Evolutionary conservation across 495 filamentous ascomycete genomes (phyloP), one percentile per base, ranked within the genome.

Genomic region (Aspergillus cristatus): DNA sequence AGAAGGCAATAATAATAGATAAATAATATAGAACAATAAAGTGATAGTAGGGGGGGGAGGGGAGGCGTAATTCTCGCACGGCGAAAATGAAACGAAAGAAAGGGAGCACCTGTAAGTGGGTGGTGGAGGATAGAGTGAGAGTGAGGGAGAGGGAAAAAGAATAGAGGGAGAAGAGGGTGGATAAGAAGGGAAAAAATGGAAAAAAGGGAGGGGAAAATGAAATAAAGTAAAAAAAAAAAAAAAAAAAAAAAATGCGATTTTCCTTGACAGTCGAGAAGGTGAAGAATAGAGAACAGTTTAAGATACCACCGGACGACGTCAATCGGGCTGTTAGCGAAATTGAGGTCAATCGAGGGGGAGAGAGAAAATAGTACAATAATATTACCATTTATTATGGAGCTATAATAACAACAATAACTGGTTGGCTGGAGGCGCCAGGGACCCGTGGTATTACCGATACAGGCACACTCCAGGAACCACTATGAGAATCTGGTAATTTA

Each of bases 41-140:
- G 20, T 4, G 20, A 24, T 24, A 24, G 20, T 24, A 24, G 20
- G 20, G 20, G 13, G 13, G 12, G 24, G 11, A 26, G 11, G 6
- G 24, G 24, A 26, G 6, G 6, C 6, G 24, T 26, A 6, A 30
- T 30, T 54, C 50, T 57, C 63, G 60, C 61, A 56, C 60, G 58
- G 60, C 63, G 63, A 63, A 51, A 53, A 38, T 38, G n/a, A 50
- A 58, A 31, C 10, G 32, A 28, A 14, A 50, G 43, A 47, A 47
- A 47, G 35, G 49, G 57, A 63, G 63, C 48, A 40, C 37, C 34
- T 37, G 47, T 41, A 30, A 28, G 41, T 26, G 31, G 22, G 38
- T 33, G 33, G 37, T 18, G 15, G 38, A 41, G 34, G 20, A 14
- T n/a, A 26, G 30, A 22, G n/a, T n/a, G 15, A 25, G 22, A 29